Base-by-base conservation (phyloP, 129 eudicot species). In the Centella asiatica region DNA sequence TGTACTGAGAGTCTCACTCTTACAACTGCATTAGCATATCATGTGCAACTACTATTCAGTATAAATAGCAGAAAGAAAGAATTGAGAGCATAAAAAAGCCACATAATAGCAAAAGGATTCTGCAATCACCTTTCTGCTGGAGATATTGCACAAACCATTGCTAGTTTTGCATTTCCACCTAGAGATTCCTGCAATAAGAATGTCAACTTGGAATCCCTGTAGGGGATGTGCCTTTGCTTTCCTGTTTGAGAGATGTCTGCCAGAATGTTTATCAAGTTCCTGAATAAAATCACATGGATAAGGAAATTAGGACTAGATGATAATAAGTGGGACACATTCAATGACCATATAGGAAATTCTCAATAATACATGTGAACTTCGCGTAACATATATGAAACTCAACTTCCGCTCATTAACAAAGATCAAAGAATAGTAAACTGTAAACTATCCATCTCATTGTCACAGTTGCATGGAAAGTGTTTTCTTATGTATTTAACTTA, bases 221-320 rank as follows among this genome's bases (percentile, higher is more conserved):
- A 92, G 2, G 98, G 98, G 44, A 92, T 92, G 67, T 92, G 98
- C 74, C 98, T 82, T 37, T 87, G 95, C 69, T 92, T 92, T 74
- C 98, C 98, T 40, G 95, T 84, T 75, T 92, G 98, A 34, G 98
- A 92, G 69, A 87, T 83, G 73, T 92, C 98, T 3, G 98, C 98
- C 52, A 92, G 82, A 64, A 92, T 87, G 62, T 87, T 87, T 39
- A 92, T 92, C 72, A 92, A 70, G 76, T 92, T 92, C 77, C 98
- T 92, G 81, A 33, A 51, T 37, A 47, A 13, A 6, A 18, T 49
- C 64, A 62, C n/a, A n/a, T n/a, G n/a, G n/a, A n/a, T n/a, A n/a
- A n/a, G n/a, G n/a, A n/a, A 29, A 61, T 24, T 23, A 53, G 20
- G 67, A 55, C n/a, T n/a, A n/a, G n/a, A n/a, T n/a, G n/a, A n/a